These are phyloP conservation scores for Capsicum chinense DNA, from an alignment of 257 asterid species.

Conservation along the genomic window DNA sequence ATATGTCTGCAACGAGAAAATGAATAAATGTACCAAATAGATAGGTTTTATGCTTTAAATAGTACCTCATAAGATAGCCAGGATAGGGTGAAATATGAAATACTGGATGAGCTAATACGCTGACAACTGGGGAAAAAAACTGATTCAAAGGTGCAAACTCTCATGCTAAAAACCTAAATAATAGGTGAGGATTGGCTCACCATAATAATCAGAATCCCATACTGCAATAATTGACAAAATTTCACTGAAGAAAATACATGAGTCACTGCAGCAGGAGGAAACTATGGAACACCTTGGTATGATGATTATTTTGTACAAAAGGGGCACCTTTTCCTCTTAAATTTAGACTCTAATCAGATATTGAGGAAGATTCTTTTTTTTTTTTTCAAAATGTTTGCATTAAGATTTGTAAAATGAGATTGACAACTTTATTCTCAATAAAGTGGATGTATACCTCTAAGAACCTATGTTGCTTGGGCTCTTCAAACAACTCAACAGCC, in stretches of 20 bases:
- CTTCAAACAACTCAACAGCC: too few relatives aligned
- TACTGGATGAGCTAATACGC: neutral
- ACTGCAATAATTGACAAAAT: constrained; percentile 11
- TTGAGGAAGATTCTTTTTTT: neutral
- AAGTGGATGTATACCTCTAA: neutral
- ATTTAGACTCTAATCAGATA: neutral
- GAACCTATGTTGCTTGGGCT: neutral
- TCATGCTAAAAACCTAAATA: neutral
- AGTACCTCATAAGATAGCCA: neutral
- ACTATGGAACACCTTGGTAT: neutral
- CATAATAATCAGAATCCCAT: neutral
- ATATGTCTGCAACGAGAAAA: neutral
- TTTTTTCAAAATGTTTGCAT: neutral
- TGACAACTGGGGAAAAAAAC: neutral
- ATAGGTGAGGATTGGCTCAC: neutral
- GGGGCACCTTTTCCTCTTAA: neutral
- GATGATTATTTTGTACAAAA: neutral
- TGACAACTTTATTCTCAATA: neutral
- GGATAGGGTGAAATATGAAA: neutral
- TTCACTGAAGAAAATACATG: neutral
- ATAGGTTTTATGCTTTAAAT: neutral
- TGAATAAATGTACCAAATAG: too few relatives aligned
- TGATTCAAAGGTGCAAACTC: neutral
- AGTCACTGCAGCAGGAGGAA: neutral
- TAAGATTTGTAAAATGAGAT: neutral